These are phyloP conservation scores for Polytrichum commune DNA, from an alignment of 225 moss, liverwort and hornwort species.

Conservation along the genomic window DNA sequence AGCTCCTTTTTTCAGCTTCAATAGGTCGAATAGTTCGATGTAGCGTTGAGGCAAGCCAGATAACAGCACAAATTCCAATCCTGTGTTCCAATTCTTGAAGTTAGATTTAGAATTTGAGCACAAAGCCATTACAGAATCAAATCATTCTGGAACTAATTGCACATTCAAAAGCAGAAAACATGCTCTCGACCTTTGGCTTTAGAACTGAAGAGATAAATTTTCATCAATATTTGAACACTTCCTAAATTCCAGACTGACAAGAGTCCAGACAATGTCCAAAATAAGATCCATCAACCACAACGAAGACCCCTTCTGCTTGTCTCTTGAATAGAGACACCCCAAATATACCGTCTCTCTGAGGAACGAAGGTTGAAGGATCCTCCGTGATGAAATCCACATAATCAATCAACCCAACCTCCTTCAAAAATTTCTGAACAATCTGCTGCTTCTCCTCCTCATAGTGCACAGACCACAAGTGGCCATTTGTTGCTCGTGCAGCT, in stretches of 20 bases:
- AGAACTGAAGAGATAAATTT: too few relatives aligned
- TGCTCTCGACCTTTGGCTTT: too few relatives aligned
- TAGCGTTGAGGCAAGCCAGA: conserved; percentile 65
- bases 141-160: too few relatives aligned
- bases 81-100: conserved; percentile 25
- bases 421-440: conserved; percentile 46
- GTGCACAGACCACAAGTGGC: conserved; percentile 54
- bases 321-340: background rate
- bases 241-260: too few relatives aligned
- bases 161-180: too few relatives aligned
- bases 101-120: conserved; percentile 18
- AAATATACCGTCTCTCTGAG: conserved; percentile 49
- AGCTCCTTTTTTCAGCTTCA: conserved; percentile 74
- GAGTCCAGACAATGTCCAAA: too few relatives aligned
- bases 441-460: conserved; percentile 59
- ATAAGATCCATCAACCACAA: background rate
- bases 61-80: conserved; percentile 61
- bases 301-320: background rate
- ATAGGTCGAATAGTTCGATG: conserved; percentile 72
- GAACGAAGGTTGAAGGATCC: conserved; percentile 53
- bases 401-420: conserved; percentile 45
- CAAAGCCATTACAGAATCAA: background rate
- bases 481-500: conserved; percentile 62
- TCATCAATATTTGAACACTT: too few relatives aligned
- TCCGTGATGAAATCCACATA: conserved; percentile 59